Percentiles rank a stretch among this genome's conserved stretches.
Evolutionary conservation across 306 rosid species (phyloP).

Genomic region (Ormosia semicastrata): DNA sequence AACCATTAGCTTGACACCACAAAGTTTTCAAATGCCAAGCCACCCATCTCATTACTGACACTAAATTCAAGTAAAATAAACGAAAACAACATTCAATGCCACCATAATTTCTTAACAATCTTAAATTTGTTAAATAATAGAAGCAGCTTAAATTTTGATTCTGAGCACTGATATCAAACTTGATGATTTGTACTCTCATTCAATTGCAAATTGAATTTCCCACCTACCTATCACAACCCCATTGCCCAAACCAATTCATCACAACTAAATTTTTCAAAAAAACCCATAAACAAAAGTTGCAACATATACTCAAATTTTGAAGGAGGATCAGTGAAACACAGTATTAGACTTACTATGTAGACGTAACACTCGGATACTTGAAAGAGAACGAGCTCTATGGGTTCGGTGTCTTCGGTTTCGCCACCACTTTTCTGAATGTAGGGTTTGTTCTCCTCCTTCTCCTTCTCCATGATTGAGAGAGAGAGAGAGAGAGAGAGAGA

Average conservation of each 20-base stretch:
- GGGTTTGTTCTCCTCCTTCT: slow-evolving; percentile 46
- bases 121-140: neutral
- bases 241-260: neutral
- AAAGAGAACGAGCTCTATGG: slow-evolving; percentile 84
- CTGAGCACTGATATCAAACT: neutral
- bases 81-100: neutral
- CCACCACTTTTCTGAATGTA: slow-evolving; percentile 42
- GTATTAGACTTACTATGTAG: slow-evolving; percentile 60
- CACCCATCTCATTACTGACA: slow-evolving; percentile 1
- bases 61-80: neutral
- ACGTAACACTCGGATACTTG: slow-evolving; percentile 96
- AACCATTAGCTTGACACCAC: slow-evolving; percentile 21
- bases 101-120: slow-evolving; percentile 6
- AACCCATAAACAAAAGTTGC: slow-evolving; percentile 20
- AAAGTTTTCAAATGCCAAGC: neutral
- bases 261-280: slow-evolving; percentile 22
- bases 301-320: neutral
- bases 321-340: neutral
- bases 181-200: neutral
- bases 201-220: neutral
- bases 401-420: slow-evolving; percentile 56
- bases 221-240: neutral
- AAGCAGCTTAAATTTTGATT: slow-evolving; percentile 5
- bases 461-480: slow-evolving; percentile 46
- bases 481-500: neutral